Evolutionary conservation across 495 filamentous ascomycete genomes (phyloP).

Genomic region (Cladorrhinum samala): DNA sequence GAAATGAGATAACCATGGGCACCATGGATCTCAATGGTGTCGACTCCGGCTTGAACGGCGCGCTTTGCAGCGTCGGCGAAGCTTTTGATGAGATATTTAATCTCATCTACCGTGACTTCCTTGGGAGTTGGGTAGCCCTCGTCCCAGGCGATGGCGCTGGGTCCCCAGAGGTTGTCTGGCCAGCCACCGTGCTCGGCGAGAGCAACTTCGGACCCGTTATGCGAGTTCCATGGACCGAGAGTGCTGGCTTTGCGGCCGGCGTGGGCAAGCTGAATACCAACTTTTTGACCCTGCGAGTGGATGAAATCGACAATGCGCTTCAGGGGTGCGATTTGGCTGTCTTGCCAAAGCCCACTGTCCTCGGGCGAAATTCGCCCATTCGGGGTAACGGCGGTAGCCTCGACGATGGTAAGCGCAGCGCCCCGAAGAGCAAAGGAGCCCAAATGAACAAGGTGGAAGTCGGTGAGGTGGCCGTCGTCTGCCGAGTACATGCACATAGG

Average conservation of each 20-base stretch:
- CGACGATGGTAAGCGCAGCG: slow-evolving; percentile 57
- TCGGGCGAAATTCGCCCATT: slow-evolving; percentile 69
- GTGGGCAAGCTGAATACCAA: slow-evolving; percentile 68
- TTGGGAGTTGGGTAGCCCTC: slow-evolving; percentile 40
- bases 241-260: slow-evolving; percentile 68
- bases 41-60: slow-evolving; percentile 62
- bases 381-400: slow-evolving; percentile 60
- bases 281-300: slow-evolving; percentile 58
- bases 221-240: slow-evolving; percentile 51
- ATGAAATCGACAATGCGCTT: slow-evolving; percentile 55
- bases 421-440: slow-evolving; percentile 60
- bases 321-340: slow-evolving; percentile 60
- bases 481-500: slow-evolving; percentile 70
- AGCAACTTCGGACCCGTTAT: slow-evolving; percentile 28
- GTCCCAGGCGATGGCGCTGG: slow-evolving; percentile 43
- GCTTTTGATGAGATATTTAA: slow-evolving; percentile 54
- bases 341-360: slow-evolving; percentile 64
- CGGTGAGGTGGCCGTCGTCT: slow-evolving; percentile 60
- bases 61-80: slow-evolving; percentile 56
- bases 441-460: slow-evolving; percentile 62
- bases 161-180: slow-evolving; percentile 55
- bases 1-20: slow-evolving; percentile 61
- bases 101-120: slow-evolving; percentile 55
- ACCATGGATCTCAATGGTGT: slow-evolving; percentile 57
- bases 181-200: slow-evolving; percentile 54